Conservation (phyloP, 2,329 filamentous ascomycete species). For the Drechslerella dactyloides region DNA sequence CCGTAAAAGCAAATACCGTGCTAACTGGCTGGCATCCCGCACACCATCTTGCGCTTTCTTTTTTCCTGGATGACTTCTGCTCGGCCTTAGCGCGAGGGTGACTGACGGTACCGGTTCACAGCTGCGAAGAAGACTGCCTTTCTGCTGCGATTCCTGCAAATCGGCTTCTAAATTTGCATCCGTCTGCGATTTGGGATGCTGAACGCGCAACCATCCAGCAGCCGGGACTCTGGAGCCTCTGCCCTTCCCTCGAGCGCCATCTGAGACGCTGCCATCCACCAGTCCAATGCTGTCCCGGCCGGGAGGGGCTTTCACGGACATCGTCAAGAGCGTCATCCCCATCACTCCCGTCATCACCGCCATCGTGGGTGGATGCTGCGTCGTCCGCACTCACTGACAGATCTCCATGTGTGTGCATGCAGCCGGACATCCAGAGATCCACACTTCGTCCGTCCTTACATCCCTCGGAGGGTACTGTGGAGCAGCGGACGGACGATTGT, state of each 20-base stretch:
- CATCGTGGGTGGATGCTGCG: slow-evolving; percentile 35
- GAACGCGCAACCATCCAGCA: not conserved
- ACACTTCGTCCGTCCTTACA: not conserved
- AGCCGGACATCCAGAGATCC: not conserved
- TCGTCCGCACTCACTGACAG: slow-evolving; percentile 30
- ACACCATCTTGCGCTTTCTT: slow-evolving; percentile 37
- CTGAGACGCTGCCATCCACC: slow-evolving; percentile 22
- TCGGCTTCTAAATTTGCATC: slow-evolving; percentile 50
- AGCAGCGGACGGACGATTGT: not conserved
- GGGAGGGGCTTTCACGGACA: not conserved
- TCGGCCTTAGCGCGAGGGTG: slow-evolving; percentile 50
- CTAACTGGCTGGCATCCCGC: slow-evolving; percentile 15
- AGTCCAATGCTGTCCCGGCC: slow-evolving; percentile 5
- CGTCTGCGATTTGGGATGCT: slow-evolving; percentile 22
- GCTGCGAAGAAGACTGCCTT: slow-evolving; percentile 44
- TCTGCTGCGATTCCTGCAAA: slow-evolving; percentile 25
- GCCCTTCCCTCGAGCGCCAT: slow-evolving; percentile 7
- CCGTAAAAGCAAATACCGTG: slow-evolving; percentile 47
- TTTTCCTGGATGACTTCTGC: slow-evolving; percentile 19
- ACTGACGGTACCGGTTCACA: slow-evolving; percentile 49
- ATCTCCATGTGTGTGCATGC: too few species aligned
- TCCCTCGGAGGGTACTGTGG: too few species aligned
- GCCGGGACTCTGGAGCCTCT: slow-evolving; percentile 6
- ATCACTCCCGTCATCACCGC: not conserved
- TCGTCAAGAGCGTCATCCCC: slow-evolving; percentile 10